Evolutionary conservation across 306 rosid species (phyloP), one percentile per base, ranked within the genome.

Genomic region (Dalbergia cultrata): DNA sequence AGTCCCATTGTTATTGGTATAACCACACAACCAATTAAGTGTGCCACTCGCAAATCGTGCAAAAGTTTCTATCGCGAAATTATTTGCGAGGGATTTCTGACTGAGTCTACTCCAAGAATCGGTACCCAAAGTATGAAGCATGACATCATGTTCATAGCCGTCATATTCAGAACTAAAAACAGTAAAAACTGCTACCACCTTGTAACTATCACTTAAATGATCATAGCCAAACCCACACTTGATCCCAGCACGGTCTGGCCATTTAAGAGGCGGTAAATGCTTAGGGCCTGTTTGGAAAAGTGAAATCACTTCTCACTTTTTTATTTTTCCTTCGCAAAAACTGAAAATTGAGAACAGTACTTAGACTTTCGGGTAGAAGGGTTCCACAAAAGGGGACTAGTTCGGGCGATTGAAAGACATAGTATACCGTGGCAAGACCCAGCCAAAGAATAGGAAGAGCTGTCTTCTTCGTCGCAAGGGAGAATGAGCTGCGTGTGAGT

Each of bases 401-500:
- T 0, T 9, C 31, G 44, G 9, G 26, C 3, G 6, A 56, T 16
- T 1, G 56, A 16, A 4, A 81, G 68, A 54, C 86, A 82, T 8
- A 85, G 64, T n/a, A 85, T 43, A 66, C 88, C 88, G 13, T 73
- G 49, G 14, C 86, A 81, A 54, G 88, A 85, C 1, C 78, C 86
- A 11, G 69, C 81, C 16, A 82, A 16, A 14, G 49, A 44, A 59
- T 76, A 78, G 14, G n/a, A 68, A 14, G 39, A 35, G 6, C 39
- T 3, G 6, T 4, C 39, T 5, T 3, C 1, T 22, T 22, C 26
- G 26, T 1, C 39, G 6, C 4, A 35, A 59, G 74, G 83, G 39
- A 39, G 73, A 9, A 45, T 8, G 11, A 67, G 44, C 59, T 33
- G 37, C 0, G 31, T 22, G 26, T 22, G 5, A 21, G 54, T 45